Conservation (phyloP, 371 early-diverging fungal species). For the Choanephora cucurbitarum region DNA sequence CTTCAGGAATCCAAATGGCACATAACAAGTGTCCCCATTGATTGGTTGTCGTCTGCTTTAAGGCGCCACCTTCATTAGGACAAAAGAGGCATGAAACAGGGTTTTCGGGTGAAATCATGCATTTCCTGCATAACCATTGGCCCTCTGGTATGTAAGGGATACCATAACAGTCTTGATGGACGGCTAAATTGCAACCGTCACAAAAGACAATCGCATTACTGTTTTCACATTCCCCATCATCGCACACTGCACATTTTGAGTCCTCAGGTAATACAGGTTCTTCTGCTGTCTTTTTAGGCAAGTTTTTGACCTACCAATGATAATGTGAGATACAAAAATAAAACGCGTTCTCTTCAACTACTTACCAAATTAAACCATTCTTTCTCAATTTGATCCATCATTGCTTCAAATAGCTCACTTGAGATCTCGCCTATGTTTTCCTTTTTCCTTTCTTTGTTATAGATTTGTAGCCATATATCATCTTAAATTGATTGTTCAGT, state of each 20-base stretch:
- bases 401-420: slow-evolving; percentile 77
- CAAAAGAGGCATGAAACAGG: slow-evolving; percentile 94
- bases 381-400: slow-evolving; percentile 94
- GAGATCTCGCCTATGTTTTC: slow-evolving; percentile 56
- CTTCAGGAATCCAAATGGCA: slow-evolving; percentile 96
- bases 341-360: slow-evolving; percentile 8
- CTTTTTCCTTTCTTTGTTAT: slow-evolving; percentile 68
- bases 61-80: slow-evolving; percentile 94
- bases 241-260: slow-evolving; percentile 91
- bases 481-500: slow-evolving; percentile 29
- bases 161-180: slow-evolving; percentile 99
- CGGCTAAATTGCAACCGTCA: slow-evolving; percentile 98
- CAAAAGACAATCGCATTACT: slow-evolving; percentile 99
- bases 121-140: slow-evolving; percentile 98
- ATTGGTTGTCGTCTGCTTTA: slow-evolving; percentile 91
- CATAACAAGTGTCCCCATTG: slow-evolving; percentile 97
- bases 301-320: slow-evolving; percentile 44
- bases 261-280: slow-evolving; percentile 69
- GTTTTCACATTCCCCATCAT: slow-evolving; percentile 95
- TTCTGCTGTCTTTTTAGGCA: slow-evolving; percentile 39
- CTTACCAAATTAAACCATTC: slow-evolving; percentile 92
- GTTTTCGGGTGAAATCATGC: slow-evolving; percentile 90
- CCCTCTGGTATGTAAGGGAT: slow-evolving; percentile 99
- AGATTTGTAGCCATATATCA: slow-evolving; percentile 70
- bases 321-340: too few species aligned